These are phyloP conservation scores for Phaeosphaeriaceae sp. DNA, from an alignment of 2,329 filamentous ascomycete genomes.

Conservation along the genomic window DNA sequence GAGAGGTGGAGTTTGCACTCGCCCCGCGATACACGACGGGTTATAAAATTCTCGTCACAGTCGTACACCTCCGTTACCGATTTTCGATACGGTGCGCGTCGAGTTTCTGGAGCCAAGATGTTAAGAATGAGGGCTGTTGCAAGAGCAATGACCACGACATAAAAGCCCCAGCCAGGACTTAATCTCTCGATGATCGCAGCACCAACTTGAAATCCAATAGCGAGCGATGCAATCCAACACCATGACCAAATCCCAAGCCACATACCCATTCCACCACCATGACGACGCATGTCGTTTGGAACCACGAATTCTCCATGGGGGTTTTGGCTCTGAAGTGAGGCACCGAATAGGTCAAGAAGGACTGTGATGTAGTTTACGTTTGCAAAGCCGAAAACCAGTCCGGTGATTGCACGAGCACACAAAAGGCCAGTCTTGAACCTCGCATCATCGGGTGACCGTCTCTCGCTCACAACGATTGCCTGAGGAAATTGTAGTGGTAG, in stretches of 20 bases:
- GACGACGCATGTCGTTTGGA: constrained; percentile 70
- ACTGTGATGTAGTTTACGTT: constrained; percentile 78
- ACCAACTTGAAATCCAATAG: constrained; percentile 74
- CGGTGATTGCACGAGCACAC: constrained; percentile 69
- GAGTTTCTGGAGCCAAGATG: constrained; percentile 73
- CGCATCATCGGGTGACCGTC: constrained; percentile 62
- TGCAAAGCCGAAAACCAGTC: constrained; percentile 73
- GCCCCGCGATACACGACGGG: constrained; percentile 67
- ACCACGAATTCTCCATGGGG: constrained; percentile 76
- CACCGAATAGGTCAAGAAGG: constrained; percentile 76
- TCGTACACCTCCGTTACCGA: constrained; percentile 67
- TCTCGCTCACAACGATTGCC: constrained; percentile 67
- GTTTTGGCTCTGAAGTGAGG: constrained; percentile 73
- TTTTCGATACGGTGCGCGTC: constrained; percentile 70
- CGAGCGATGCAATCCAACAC: constrained; percentile 75
- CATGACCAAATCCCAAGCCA: constrained; percentile 72
- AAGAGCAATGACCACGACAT: constrained; percentile 72
- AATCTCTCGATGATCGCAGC: constrained; percentile 69
- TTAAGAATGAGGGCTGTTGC: constrained; percentile 71
- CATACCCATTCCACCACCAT: constrained; percentile 79
- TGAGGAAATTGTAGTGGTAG: constrained; percentile 79
- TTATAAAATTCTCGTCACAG: constrained; percentile 55
- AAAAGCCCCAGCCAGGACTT: constrained; percentile 76
- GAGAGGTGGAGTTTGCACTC: constrained; percentile 79
- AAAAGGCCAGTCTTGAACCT: constrained; percentile 68